A percentile compares a stretch with the other conserved stretches of the same genome.
Evolutionary conservation across 768 basidiomycete species (phyloP).

Genomic region (Hygrophorus pudorinus): DNA sequence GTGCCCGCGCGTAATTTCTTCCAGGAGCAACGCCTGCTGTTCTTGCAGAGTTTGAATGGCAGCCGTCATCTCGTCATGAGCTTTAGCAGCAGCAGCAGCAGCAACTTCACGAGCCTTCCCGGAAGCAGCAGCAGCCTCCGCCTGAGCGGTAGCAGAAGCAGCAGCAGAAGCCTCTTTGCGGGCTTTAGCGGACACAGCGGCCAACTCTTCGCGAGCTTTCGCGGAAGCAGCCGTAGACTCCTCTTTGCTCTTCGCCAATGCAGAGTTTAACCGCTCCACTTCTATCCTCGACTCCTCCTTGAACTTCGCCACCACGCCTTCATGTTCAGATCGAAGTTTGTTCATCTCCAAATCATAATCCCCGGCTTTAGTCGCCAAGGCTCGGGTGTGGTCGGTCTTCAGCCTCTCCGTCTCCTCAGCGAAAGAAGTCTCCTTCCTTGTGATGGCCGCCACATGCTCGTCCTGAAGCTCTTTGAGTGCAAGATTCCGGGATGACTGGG

Average conservation of each 20-base stretch:
- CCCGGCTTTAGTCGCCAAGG: constrained; percentile 45
- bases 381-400: constrained; percentile 51
- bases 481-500: constrained; percentile 53
- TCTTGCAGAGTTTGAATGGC: constrained; percentile 38
- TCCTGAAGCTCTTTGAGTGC: constrained; percentile 61
- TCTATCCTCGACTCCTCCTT: constrained; percentile 46
- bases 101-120: constrained; percentile 11
- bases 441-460: constrained; percentile 57
- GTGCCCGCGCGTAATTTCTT: constrained; percentile 47
- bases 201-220: constrained; percentile 27
- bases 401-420: constrained; percentile 55
- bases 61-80: constrained; percentile 34
- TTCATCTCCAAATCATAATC: constrained; percentile 53
- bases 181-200: constrained; percentile 13
- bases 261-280: constrained; percentile 34
- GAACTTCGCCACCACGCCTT: constrained; percentile 38
- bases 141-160: no score
- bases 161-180: no score
- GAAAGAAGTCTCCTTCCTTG: constrained; percentile 56
- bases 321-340: constrained; percentile 51
- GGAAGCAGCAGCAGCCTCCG: no score
- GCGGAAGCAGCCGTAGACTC: constrained; percentile 24
- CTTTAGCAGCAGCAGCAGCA: constrained; percentile 16
- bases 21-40: constrained; percentile 44
- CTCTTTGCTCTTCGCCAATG: constrained; percentile 35